Evolutionary conservation across 176 grass and related monocot genomes (phyloP).

Genomic region (Alopecurus myosuroides): DNA sequence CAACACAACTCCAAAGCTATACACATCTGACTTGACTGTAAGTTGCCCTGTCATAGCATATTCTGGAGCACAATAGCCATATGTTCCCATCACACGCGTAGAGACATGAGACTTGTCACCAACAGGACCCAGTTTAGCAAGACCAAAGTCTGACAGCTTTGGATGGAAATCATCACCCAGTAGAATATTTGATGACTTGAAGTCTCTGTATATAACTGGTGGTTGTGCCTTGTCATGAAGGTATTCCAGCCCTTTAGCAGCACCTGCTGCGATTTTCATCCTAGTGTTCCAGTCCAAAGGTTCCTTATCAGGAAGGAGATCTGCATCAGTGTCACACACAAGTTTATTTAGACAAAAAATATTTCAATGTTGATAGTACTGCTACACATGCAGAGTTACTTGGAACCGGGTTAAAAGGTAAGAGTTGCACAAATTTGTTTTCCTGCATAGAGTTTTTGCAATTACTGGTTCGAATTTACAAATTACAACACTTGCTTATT

Average conservation of each 20-base stretch:
- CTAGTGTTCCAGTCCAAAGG: conserved; percentile 77
- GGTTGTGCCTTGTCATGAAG: conserved; percentile 79
- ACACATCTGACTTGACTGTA: conserved; percentile 79
- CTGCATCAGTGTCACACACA: conserved; percentile 38
- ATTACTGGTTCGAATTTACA: background rate
- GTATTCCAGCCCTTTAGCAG: conserved; percentile 89
- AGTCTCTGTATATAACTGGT: conserved; percentile 92
- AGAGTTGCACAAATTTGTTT: background rate
- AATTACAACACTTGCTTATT: background rate
- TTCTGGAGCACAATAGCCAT: conserved; percentile 88
- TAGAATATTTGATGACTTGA: conserved; percentile 95
- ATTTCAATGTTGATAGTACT: background rate
- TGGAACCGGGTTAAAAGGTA: background rate
- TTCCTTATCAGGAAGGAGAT: conserved; percentile 65
- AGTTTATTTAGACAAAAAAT: conserved; percentile 10
- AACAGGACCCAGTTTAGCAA: conserved; percentile 85
- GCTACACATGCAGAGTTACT: background rate
- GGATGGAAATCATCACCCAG: conserved; percentile 68
- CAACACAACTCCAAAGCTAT: conserved; percentile 87
- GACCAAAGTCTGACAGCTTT: conserved; percentile 92
- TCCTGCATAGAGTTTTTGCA: background rate
- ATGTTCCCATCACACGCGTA: conserved; percentile 96
- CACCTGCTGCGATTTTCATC: conserved; percentile 95
- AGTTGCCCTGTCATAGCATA: conserved; percentile 95
- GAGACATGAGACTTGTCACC: conserved; percentile 98